Evolutionary conservation across 2,329 filamentous ascomycete genomes (phyloP), one percentile per base, ranked within the genome.

Genomic region (Aureobasidium sp.): DNA sequence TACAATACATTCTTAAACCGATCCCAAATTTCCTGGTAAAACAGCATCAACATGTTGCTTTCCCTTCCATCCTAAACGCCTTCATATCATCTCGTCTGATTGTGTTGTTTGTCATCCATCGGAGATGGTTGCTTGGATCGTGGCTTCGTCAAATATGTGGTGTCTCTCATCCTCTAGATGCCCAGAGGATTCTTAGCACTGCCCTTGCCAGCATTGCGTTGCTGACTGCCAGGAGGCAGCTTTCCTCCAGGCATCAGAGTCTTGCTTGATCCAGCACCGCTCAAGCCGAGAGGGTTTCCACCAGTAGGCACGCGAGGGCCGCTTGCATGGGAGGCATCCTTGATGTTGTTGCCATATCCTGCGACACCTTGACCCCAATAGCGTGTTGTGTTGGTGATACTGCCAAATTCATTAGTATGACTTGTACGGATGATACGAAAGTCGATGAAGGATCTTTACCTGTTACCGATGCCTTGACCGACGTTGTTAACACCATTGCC

Each of bases 301-400:
- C 74, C 75, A 2, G 78, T 80, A 5, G 73, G 68, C 21, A 77
- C 74, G 4, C 78, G 71, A 37, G 72, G 67, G 5, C 78, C 78
- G 3, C 71, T 69, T 1, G 79, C 77, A 39, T 74, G 76, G 0
- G 78, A 75, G 5, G 71, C 68, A 65, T 80, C 78, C 65, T 81
- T 81, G 68, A 81, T 75, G 36, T 73, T 73, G 67, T 81, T 80
- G 30, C 78, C 78, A 63, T 80, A 80, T 42, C 76, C 76, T 45
- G 78, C 74, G 3, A 80, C 75, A 49, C 75, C 71, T 66, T 80
- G 77, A 59, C 77, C 78, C 78, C 77, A 80, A 50, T 69, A 68
- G 45, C 77, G 73, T 3, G 77, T 75, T 3, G 76, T 74, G 62
- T 76, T 74, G 50, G 78, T 68, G 47, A 81, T 75, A 42, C 77